Percentiles rank a stretch among this genome's conserved stretches.
These are phyloP conservation scores for Vigna trinervia DNA, from an alignment of 306 rosid genomes.

Conservation along the genomic window DNA sequence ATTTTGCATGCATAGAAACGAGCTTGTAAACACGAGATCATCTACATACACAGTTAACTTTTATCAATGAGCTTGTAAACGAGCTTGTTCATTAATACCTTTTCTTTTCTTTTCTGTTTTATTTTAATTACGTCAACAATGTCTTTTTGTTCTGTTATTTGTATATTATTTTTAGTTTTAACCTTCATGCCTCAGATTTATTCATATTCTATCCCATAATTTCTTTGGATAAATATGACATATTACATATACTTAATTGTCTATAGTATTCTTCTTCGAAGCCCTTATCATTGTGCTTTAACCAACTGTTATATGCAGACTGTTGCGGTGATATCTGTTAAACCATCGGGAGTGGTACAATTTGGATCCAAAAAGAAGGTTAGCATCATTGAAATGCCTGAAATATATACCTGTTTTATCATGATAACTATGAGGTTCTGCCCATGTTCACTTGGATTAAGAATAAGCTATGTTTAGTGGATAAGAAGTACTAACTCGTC, in stretches of 20 bases:
- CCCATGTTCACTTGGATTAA: neutral
- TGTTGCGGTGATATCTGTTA: constrained; percentile 62
- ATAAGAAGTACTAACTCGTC: no score
- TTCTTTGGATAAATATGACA: no score
- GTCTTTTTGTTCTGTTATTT: no score
- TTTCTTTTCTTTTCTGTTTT: no score
- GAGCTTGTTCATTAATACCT: no score
- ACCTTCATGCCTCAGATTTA: no score
- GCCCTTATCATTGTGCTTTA: constrained; percentile 34
- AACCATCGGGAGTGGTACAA: constrained; percentile 66
- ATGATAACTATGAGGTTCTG: neutral
- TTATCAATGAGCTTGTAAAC: no score
- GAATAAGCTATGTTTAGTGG: neutral
- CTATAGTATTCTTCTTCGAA: constrained; percentile 15
- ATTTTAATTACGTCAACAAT: no score
- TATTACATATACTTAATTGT: neutral
- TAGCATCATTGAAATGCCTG: constrained; percentile 22
- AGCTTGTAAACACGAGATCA: constrained; percentile 14
- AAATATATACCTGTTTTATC: constrained; percentile 21
- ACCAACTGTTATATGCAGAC: constrained; percentile 64
- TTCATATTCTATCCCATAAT: no score
- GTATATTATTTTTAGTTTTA: no score
- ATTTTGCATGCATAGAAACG: constrained; percentile 18
- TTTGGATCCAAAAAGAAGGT: constrained; percentile 85
- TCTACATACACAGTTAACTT: constrained; percentile 7